A percentile compares a stretch with the other conserved stretches of the same genome.
Conservation (phyloP, 768 basidiomycete species). For the Podaxis mareebaensis region DNA sequence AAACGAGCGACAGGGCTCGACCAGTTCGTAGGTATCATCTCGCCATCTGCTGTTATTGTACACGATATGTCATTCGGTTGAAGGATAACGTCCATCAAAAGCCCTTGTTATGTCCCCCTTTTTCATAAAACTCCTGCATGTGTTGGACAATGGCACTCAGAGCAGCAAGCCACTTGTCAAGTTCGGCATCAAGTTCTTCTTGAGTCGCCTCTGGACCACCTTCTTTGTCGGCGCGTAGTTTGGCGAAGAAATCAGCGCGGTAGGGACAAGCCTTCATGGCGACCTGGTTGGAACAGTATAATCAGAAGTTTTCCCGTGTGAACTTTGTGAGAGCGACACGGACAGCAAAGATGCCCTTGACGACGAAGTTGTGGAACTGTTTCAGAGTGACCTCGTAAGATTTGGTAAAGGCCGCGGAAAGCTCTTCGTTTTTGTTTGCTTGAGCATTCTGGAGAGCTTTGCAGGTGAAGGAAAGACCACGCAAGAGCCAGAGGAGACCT, state of each 20-base stretch:
- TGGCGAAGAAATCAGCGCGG: slow-evolving; percentile 66
- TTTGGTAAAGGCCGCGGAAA: slow-evolving; percentile 72
- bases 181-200: slow-evolving; percentile 55
- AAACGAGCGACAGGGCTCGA: not conserved
- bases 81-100: slow-evolving; percentile 29
- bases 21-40: not conserved
- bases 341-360: slow-evolving; percentile 59
- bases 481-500: slow-evolving; percentile 91
- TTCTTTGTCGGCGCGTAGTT: slow-evolving; percentile 59
- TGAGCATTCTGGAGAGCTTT: slow-evolving; percentile 74
- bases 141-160: slow-evolving; percentile 54
- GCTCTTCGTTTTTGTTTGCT: slow-evolving; percentile 60
- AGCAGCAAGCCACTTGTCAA: slow-evolving; percentile 69
- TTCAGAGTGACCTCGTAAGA: slow-evolving; percentile 84
- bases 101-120: slow-evolving; percentile 56
- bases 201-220: slow-evolving; percentile 46
- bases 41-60: not conserved
- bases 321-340: slow-evolving; percentile 29
- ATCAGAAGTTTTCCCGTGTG: not conserved
- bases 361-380: slow-evolving; percentile 80
- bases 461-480: slow-evolving; percentile 90
- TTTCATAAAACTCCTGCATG: slow-evolving; percentile 61
- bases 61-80: not conserved
- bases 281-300: slow-evolving; percentile 35
- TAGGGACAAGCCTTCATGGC: slow-evolving; percentile 70